A percentile compares a stretch with the other conserved stretches of the same genome.
phyloP scores from a whole-genome alignment of 2,329 filamentous ascomycete genomes.

The Cladosporium sp. region DNA sequence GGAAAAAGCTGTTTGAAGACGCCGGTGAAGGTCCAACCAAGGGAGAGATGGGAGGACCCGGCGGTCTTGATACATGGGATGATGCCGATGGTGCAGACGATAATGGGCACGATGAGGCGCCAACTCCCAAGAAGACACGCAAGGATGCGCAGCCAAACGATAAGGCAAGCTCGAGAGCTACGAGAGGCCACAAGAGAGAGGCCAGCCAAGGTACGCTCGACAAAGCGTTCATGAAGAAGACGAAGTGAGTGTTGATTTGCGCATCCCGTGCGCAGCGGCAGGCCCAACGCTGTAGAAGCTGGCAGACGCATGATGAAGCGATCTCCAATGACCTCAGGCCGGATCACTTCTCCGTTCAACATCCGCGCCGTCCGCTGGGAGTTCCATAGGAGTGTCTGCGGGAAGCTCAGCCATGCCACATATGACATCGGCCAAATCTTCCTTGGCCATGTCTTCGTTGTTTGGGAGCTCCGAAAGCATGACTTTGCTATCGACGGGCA shows the following conservation, averaged over 20 bases:
- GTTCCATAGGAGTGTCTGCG: constrained; percentile 13
- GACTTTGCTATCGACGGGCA: neutral
- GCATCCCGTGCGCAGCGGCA: neutral
- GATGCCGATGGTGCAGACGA: constrained; percentile 30
- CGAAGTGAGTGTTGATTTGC: constrained; percentile 1
- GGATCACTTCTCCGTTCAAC: neutral
- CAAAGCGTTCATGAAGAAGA: constrained; percentile 34
- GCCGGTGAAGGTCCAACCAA: constrained; percentile 47
- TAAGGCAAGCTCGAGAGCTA: neutral
- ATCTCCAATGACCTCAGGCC: neutral
- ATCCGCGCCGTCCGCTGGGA: neutral
- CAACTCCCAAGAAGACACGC: neutral
- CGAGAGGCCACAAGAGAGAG: constrained; percentile 34
- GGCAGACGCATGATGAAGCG: neutral
- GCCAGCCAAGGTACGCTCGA: constrained; percentile 37
- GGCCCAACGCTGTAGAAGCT: neutral
- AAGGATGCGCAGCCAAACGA: neutral
- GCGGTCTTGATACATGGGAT: constrained; percentile 36
- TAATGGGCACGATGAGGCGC: neutral
- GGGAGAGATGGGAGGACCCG: constrained; percentile 41
- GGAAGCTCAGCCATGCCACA: constrained; percentile 19
- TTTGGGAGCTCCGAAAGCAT: neutral
- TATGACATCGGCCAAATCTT: constrained; percentile 9
- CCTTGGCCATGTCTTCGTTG: neutral
- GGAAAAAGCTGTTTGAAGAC: constrained; percentile 52